Evolutionary conservation across 2,329 filamentous ascomycete species (phyloP).

Genomic region (Ophiostoma populinum): DNA sequence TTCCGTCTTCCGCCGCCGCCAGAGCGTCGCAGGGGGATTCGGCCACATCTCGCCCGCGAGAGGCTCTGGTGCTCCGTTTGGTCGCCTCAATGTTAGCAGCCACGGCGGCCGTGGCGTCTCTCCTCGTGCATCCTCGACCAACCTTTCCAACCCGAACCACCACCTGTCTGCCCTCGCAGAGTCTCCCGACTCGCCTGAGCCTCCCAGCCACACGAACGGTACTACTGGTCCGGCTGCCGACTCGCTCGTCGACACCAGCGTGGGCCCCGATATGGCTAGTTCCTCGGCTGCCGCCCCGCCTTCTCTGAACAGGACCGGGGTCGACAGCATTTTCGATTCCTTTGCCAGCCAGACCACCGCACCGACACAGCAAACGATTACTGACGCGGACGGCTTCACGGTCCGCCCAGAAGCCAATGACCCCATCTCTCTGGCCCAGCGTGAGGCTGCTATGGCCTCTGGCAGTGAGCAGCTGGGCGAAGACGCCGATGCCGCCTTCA

Average conservation of each 20-base stretch:
- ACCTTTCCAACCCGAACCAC: slow-evolving; percentile 35
- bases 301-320: no score
- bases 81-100: slow-evolving; percentile 43
- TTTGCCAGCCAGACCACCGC: slow-evolving; percentile 33
- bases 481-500: slow-evolving; percentile 51
- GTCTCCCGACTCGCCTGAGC: slow-evolving; percentile 28
- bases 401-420: slow-evolving; percentile 48
- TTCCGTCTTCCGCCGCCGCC: slow-evolving; percentile 49
- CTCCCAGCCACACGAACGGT: slow-evolving; percentile 12
- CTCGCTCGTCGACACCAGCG: no score
- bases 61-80: slow-evolving; percentile 32
- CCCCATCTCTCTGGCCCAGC: slow-evolving; percentile 55
- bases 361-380: slow-evolving; percentile 23
- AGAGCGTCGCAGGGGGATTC: slow-evolving; percentile 48
- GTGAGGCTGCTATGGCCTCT: slow-evolving; percentile 32
- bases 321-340: slow-evolving; percentile 26
- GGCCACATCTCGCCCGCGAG: slow-evolving; percentile 39
- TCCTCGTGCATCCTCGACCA: slow-evolving; percentile 40
- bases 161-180: slow-evolving; percentile 41
- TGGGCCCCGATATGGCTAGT: no score
- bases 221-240: no score
- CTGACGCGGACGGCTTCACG: slow-evolving; percentile 56
- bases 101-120: slow-evolving; percentile 42
- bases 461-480: slow-evolving; percentile 29
- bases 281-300: no score